A percentile compares a stretch with the other conserved stretches of the same genome.
These are phyloP conservation scores for Pelargonium nanum DNA, from an alignment of 345 rosid species.

Conservation along the genomic window DNA sequence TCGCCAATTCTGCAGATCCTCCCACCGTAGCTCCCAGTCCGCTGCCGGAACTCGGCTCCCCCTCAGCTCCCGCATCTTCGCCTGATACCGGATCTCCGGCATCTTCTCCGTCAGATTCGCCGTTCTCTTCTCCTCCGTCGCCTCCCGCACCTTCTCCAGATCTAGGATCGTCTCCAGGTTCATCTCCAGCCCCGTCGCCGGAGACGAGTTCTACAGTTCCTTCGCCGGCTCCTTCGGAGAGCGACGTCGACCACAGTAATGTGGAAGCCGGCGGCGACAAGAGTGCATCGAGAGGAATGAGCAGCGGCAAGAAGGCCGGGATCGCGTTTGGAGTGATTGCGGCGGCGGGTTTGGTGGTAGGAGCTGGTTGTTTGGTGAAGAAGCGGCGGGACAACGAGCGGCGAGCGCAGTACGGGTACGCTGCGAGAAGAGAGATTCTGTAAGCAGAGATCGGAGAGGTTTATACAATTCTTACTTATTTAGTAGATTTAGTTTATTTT, in stretches of 20 bases:
- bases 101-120: conserved; percentile 10
- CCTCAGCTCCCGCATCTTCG: conserved; percentile 8
- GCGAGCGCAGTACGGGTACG: conserved; percentile 38
- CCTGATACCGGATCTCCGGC: conserved; percentile 16
- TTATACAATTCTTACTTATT: neutral
- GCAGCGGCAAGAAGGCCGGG: conserved; percentile 57
- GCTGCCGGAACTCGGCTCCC: conserved; percentile 14
- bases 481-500: too few relatives aligned
- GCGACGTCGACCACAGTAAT: conserved; percentile 24
- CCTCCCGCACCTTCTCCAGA: conserved; percentile 17
- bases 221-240: conserved; percentile 24
- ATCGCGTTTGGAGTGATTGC: conserved; percentile 37
- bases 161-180: conserved; percentile 16
- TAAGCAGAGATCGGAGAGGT: conserved; percentile 14
- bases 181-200: conserved; percentile 16
- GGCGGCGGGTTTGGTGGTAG: conserved; percentile 36
- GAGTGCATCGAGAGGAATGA: conserved; percentile 20
- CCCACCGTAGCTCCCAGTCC: conserved; percentile 19
- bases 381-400: conserved; percentile 60
- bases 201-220: conserved; percentile 11
- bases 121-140: conserved; percentile 10
- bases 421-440: conserved; percentile 46
- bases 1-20: conserved; percentile 12
- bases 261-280: conserved; percentile 11
- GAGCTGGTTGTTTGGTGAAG: conserved; percentile 46